Evolutionary conservation across 441 rosid genomes (phyloP).

Genomic region (Hura crepitans): DNA sequence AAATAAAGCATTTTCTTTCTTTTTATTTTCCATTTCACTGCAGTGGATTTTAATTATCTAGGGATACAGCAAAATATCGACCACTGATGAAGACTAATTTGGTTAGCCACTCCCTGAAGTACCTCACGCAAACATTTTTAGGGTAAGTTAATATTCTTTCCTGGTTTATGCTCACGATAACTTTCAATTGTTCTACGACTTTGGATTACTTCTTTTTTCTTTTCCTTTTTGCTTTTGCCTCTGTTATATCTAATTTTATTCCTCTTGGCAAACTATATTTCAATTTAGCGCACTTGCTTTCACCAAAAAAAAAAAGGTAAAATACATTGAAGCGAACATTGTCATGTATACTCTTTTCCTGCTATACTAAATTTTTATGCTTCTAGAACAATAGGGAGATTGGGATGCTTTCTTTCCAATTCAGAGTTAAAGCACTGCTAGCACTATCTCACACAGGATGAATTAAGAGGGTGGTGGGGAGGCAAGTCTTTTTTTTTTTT

Average conservation of each 20-base stretch:
- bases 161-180: background rate
- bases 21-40: background rate
- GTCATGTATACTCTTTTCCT: background rate
- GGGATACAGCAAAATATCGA: conserved; percentile 73
- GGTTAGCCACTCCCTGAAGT: conserved; percentile 73
- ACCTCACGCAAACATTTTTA: conserved; percentile 58
- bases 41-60: conserved; percentile 24
- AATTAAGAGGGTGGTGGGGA: background rate
- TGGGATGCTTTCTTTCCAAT: background rate
- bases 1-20: background rate
- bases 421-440: background rate
- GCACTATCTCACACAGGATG: background rate
- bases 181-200: background rate
- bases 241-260: background rate
- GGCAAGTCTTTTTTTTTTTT: no score
- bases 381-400: background rate
- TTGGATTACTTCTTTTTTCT: background rate
- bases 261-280: background rate
- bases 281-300: background rate
- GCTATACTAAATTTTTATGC: background rate
- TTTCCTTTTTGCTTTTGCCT: background rate
- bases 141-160: conserved; percentile 44
- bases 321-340: background rate
- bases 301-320: background rate
- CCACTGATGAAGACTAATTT: conserved; percentile 75